A percentile compares a stretch with the other conserved stretches of the same genome.
phyloP scores from a whole-genome alignment of 306 rosid species.

The Trifolium subterraneum region DNA sequence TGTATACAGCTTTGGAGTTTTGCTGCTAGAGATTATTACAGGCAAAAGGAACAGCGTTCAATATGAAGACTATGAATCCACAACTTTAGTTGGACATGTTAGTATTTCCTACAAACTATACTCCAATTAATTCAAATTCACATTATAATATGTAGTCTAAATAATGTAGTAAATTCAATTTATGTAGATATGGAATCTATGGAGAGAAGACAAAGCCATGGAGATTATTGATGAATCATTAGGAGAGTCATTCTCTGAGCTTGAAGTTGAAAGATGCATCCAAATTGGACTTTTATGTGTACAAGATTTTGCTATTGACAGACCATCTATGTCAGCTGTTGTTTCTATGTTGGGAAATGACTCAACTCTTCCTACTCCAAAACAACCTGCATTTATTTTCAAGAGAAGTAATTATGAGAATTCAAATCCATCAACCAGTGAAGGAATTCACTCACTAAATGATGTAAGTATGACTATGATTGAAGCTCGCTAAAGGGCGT shows the following conservation, averaged over 20 bases:
- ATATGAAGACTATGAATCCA: constrained; percentile 34
- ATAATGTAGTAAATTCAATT: constrained; percentile 1
- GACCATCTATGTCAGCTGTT: constrained; percentile 69
- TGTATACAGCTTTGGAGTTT: constrained; percentile 65
- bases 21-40: constrained; percentile 61
- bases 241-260: constrained; percentile 39
- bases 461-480: constrained; percentile 44
- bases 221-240: constrained; percentile 56
- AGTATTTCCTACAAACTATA: constrained; percentile 34
- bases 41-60: constrained; percentile 60
- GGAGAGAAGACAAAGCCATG: constrained; percentile 56
- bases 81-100: constrained; percentile 70
- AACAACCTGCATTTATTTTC: too few relatives aligned
- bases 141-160: background rate
- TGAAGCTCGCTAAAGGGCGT: constrained; percentile 42
- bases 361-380: constrained; percentile 54
- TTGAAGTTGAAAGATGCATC: constrained; percentile 62
- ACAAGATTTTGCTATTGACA: constrained; percentile 62
- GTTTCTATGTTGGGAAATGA: constrained; percentile 64
- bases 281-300: constrained; percentile 69
- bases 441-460: constrained; percentile 52
- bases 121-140: constrained; percentile 13
- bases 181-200: constrained; percentile 68
- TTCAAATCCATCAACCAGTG: constrained; percentile 51
- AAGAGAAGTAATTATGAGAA: too few relatives aligned